Evolutionary conservation across 1,139 yeast genomes (phyloP).

Genomic region (Diutina neorugosa): DNA sequence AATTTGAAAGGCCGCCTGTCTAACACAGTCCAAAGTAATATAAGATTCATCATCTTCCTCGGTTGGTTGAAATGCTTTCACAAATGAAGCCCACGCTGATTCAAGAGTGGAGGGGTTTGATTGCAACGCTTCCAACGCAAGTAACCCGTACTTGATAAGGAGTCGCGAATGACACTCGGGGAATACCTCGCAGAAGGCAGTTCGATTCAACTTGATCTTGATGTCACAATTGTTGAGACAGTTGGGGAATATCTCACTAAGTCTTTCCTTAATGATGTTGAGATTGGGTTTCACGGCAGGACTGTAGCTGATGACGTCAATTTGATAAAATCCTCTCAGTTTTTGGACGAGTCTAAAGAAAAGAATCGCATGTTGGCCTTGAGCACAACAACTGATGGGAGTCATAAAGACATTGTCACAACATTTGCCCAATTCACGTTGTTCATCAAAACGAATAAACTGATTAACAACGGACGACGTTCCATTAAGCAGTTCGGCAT

Average conservation of each 20-base stretch:
- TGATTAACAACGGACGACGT: too few species aligned
- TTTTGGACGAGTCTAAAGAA: too few species aligned
- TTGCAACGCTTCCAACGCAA: neutral
- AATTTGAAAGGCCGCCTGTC: neutral
- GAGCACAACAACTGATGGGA: too few species aligned
- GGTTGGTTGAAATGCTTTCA: neutral
- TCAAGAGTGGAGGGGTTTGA: neutral
- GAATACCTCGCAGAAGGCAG: neutral
- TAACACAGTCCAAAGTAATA: neutral
- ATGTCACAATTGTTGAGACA: too few species aligned
- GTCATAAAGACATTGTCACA: too few species aligned
- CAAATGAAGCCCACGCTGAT: neutral
- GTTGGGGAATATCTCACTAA: neutral
- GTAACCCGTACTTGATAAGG: neutral
- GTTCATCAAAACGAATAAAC: too few species aligned
- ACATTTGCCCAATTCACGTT: too few species aligned
- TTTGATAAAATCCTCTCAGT: too few species aligned
- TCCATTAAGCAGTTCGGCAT: too few species aligned
- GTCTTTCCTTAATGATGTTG: neutral
- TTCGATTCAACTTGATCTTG: neutral
- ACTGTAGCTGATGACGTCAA: too few species aligned
- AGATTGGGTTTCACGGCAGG: too few species aligned
- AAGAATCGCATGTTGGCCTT: too few species aligned
- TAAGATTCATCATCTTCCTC: neutral
- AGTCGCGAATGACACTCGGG: neutral